Conservation (phyloP, 2,329 filamentous ascomycete species). For the Botrytis galanthina region DNA sequence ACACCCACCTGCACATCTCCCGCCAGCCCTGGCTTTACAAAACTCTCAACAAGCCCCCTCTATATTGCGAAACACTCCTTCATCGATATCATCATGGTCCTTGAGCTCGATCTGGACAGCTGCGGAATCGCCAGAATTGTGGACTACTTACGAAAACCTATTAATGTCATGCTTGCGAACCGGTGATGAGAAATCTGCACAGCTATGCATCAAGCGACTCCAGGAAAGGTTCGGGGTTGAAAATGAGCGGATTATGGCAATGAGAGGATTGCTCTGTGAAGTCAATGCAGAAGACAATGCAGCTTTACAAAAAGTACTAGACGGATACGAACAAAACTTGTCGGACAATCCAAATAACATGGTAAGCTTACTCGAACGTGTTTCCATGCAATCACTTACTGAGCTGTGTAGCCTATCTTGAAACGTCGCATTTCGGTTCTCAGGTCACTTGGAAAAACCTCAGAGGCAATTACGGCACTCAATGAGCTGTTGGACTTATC, state of each 20-base stretch:
- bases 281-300: constrained; percentile 67
- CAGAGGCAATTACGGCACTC: constrained; percentile 73
- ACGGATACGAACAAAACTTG: constrained; percentile 75
- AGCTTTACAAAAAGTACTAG: constrained; percentile 67
- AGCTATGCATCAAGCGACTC: constrained; percentile 71
- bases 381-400: constrained; percentile 33
- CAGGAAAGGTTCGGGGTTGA: constrained; percentile 74
- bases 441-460: constrained; percentile 64
- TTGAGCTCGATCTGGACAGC: constrained; percentile 53
- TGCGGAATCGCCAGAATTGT: constrained; percentile 74
- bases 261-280: constrained; percentile 81
- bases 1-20: constrained; percentile 55
- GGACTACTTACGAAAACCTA: constrained; percentile 84
- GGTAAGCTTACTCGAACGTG: constrained; percentile 49
- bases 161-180: constrained; percentile 80
- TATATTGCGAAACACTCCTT: constrained; percentile 54
- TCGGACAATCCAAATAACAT: constrained; percentile 74
- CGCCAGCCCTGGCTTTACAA: constrained; percentile 54
- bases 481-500: constrained; percentile 75
- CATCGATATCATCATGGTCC: constrained; percentile 54
- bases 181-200: constrained; percentile 76
- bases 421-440: constrained; percentile 83
- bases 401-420: constrained; percentile 63
- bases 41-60: constrained; percentile 60
- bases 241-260: constrained; percentile 83